Base-by-base conservation (phyloP, 2,329 filamentous ascomycete species). In the Ascochyta lentis region DNA sequence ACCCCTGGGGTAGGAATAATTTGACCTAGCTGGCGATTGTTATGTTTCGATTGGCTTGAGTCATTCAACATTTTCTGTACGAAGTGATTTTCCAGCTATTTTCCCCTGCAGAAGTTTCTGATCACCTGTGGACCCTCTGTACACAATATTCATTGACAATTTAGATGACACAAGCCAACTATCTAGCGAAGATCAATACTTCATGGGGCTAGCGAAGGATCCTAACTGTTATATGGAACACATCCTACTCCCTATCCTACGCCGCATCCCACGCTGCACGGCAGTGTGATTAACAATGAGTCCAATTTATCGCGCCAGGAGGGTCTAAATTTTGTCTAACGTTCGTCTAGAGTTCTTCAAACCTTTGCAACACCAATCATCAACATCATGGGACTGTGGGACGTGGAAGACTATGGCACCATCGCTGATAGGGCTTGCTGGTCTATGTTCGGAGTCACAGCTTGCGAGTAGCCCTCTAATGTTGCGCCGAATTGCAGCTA, bases 361-460 rank as follows among this genome's bases (percentile, higher is more conserved):
- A 42, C 27, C 27, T 43, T 33, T 43, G 27, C 41, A 43, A 43
- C 41, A 22, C 26, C 27, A 43, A 43, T 33, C 27, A 43, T 33
- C 27, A 43, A 43, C 41, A 43, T 33, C n/a, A 43, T 43, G 27
- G 27, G 27, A 43, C 23, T 43, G 16, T 33, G 41, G 41, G 41
- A 43, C 41, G 41, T 43, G 41, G 41, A 43, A 43, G 41, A 43
- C 41, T 43, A 43, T 43, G 40, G 40, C 40, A 43, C 40, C 40
- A 33, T 43, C 41, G 41, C 41, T 43, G 27, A 43, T 43, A 43
- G 27, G 41, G 41, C 41, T 43, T 43, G 27, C 41, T 43, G 27
- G 41, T 43, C 41, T 43, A 43, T 43, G 41, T 43, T 43, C 27
- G 16, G 16, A 43, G 27, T 33, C 41, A 43, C 41, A 33, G 41